Base-by-base conservation (phyloP, 148 eudicot genomes). In the Persicaria tinctoria region DNA sequence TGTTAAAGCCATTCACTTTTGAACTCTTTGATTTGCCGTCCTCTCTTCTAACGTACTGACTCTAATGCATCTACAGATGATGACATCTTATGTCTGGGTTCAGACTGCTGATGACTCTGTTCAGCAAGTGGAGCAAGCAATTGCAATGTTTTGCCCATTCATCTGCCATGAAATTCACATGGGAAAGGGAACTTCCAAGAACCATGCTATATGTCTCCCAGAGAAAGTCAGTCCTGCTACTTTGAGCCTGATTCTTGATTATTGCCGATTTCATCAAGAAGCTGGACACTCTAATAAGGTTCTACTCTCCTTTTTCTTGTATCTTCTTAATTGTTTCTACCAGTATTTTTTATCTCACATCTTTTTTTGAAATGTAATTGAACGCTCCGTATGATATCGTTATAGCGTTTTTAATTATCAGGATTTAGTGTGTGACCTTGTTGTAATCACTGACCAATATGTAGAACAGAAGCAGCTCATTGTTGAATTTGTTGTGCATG, bases 41-140 rank as follows among this genome's bases (percentile, higher is more conserved):
- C 48, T 41, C 55, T 46, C 23, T 47, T 71, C 14, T 18, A 50
- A 70, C n/a, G 32, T 16, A 6, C 17, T 70, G 46, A 71, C 55
- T 71, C 41, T 71, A 48, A 8, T 48, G 41, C 54, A 47, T 71
- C 32, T 48, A 71, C 88, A 93, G 94, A 90, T 87, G 85, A 86
- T 91, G 91, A 91, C 86, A 84, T 88, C 98, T n/a, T 89, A 91
- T 69, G 75, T 93, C 75, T 93, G 98, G 98, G 91, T 93, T 74
- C 94, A 91, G 80, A 93, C 92, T 69, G 80, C 85, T 53, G 98
- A 91, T 87, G 91, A 89, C 78, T 88, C 98, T 32, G 83, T 91
- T 81, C 97, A 91, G 81, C 92, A 93, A 89, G 91, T 88, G 56
- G 98, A 93, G 78, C 92, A 91, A 81, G 94, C 88, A 73, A 89